Evolutionary conservation across 2,329 filamentous ascomycete species (phyloP), one percentile per base, ranked within the genome.

Genomic region (Xylaria sp.): DNA sequence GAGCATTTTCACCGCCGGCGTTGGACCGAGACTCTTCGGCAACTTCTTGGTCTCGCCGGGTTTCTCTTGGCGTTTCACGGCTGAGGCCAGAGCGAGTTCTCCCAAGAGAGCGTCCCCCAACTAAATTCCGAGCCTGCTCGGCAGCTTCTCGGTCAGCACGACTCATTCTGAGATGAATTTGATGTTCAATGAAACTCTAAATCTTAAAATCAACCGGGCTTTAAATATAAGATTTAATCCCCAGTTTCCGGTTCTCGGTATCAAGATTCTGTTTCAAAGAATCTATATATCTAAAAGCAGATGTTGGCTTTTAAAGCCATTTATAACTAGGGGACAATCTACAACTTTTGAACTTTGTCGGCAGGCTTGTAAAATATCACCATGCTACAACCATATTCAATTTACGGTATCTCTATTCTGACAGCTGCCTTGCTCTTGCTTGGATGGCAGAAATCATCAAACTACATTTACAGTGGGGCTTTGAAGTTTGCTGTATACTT

Each of bases 161-260:
- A 18, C 13, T 46, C 13, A 46, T 46, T 46, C n/a, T 46, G 7
- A 46, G 7, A 46, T 46, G 7, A 46, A 46, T 46, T 46, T 46
- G 7, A 46, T 46, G 7, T 46, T 46, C 7, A 46, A 46, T 46
- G 7, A 46, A 46, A 31, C 43, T 46, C 13, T 46, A 18, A 46
- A 10, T 46, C 13, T 15, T 18, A 46, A 46, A 46, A 46, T 46
- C 13, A 46, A 46, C 1, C 43, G 7, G 36, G 43, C 43, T 46
- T 46, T 46, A 46, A 46, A 46, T 46, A 46, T 46, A 46, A 46
- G n/a, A 20, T 15, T n/a, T 46, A n/a, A 46, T 46, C 43, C n/a
- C n/a, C n/a, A 46, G 7, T 46, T 46, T 46, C n/a, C n/a, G n/a
- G n/a, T 46, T 20, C 43, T 46, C 7, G 7, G n/a, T 46, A 46